Base-by-base conservation (phyloP, 116 monocot genomes). In the Phalaenopsis hybrid region DNA sequence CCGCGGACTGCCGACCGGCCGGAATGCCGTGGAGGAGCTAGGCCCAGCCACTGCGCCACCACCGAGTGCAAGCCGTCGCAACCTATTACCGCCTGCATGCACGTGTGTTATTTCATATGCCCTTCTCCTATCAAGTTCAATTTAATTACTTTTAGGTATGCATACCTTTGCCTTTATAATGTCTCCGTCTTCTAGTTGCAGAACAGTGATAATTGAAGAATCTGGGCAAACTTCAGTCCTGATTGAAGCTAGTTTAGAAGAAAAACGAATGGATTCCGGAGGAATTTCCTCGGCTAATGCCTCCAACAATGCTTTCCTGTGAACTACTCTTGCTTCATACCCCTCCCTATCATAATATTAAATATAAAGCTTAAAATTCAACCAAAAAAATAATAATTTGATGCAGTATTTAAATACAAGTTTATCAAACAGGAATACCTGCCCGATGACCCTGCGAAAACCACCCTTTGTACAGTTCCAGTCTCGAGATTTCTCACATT, bases 111-210 rank as follows among this genome's bases (percentile, higher is more conserved):
- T 16, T 67, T 10, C 17, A 37, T 3, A 41, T 41, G 41, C 41
- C 41, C 2, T 3, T 41, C 41, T 41, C 41, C 4, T 41, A 41
- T 41, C 2, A 41, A 41, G 41, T 41, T 28, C 15, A 8, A 45
- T 37, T 12, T 57, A 20, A 55, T 4, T 13, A 18, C 25, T 25
- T 1, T 8, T 7, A 79, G 12, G 61, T 41, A 55, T 55, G 16
- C 4, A 23, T 51, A 93, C 93, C 93, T 91, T 89, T 8, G 91
- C 65, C 85, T 77, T 91, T 25, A 93, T 70, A 16, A 58, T 85
- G n/a, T 89, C 87, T 5, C 91, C 93, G 82, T 93, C 89, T 8
- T 86, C 88, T 21, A 93, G 45, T 77, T 88, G 89, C n/a, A 89
- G 70, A 3, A 80, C 69, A 16, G 85, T 85, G 2, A 69, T 81